Evolutionary conservation across 257 asterid species (phyloP), one percentile per base, ranked within the genome.

Genomic region (Lavandula angustifolia): DNA sequence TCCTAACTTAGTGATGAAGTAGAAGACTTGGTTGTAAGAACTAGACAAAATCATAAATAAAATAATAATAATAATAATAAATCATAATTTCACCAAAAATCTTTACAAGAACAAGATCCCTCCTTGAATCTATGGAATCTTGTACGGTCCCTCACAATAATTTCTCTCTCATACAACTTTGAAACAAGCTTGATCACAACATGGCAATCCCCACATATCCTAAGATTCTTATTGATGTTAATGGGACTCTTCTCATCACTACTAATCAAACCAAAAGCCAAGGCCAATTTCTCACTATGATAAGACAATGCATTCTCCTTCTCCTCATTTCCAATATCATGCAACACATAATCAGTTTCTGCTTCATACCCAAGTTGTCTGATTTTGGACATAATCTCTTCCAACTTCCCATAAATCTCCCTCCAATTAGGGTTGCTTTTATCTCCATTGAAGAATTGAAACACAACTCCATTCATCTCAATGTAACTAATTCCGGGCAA

Each of bases 121-220:
- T 22, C 27, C 27, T 22, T 22, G 27, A 22, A 22, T 22, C 27
- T 22, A 42, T 94, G 97, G 65, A 94, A 94, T 46, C 97, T 80
- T 3, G 96, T 81, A 29, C 97, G 84, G 54, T 94, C 99, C 73
- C 99, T 83, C 29, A 90, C 95, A 14, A 94, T 73, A 72, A 94
- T 84, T 53, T 84, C 96, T 50, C 94, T 72, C 43, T 54, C 55
- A 13, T 94, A 90, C 4, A 86, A 48, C 63, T 78, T 84, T 5
- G 99, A 86, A 61, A 84, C 79, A 52, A 87, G 90, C 84, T 89
- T 94, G 72, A 94, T 86, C 13, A 83, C 89, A 16, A 64, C 80
- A 79, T 94, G 99, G 52, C 96, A 94, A 78, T 94, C 97, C 54
- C 97, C 97, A 54, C 99, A 94, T 68, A 87, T 94, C 76, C 99